phyloP scores from a whole-genome alignment of 805 yeast species.

The Wickerhamomyces queroliae region DNA sequence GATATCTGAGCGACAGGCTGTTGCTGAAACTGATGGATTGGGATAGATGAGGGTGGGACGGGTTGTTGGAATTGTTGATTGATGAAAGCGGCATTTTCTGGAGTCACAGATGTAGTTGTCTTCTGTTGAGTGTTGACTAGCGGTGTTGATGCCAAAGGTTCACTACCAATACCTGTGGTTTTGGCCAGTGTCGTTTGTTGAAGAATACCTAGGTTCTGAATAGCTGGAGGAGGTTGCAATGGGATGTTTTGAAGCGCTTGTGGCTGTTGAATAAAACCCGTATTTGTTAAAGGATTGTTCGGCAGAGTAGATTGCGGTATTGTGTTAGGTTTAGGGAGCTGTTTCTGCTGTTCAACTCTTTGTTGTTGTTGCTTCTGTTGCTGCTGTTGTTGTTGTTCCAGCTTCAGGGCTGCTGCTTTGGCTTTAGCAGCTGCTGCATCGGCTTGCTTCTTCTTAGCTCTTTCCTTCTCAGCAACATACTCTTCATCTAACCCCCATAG shows the following conservation, averaged over 20 bases:
- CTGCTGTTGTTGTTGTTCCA: conserved; percentile 46
- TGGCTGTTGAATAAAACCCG: conserved; percentile 2
- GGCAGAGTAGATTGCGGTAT: background rate
- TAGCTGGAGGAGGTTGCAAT: background rate
- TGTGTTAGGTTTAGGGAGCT: conserved; percentile 6
- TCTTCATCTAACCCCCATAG: conserved; percentile 89
- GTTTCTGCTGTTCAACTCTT: conserved; percentile 23
- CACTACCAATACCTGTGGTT: background rate
- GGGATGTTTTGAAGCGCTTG: background rate
- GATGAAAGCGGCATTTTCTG: background rate
- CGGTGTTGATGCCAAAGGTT: background rate
- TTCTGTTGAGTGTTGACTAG: background rate
- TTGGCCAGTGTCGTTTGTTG: background rate
- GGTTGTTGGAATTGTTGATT: background rate
- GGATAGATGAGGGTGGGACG: background rate
- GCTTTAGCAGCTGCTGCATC: conserved; percentile 59
- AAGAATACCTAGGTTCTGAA: too few species aligned
- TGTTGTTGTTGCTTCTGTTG: conserved; percentile 12
- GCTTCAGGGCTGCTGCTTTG: conserved; percentile 45
- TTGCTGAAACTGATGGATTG: background rate
- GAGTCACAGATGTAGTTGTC: background rate
- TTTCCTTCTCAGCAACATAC: conserved; percentile 77
- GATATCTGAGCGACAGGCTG: background rate
- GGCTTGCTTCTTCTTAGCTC: conserved; percentile 58
- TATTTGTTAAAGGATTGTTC: conserved; percentile 7